Base-by-base conservation (phyloP, 768 basidiomycete species). In the Aureoboletus auriporus region DNA sequence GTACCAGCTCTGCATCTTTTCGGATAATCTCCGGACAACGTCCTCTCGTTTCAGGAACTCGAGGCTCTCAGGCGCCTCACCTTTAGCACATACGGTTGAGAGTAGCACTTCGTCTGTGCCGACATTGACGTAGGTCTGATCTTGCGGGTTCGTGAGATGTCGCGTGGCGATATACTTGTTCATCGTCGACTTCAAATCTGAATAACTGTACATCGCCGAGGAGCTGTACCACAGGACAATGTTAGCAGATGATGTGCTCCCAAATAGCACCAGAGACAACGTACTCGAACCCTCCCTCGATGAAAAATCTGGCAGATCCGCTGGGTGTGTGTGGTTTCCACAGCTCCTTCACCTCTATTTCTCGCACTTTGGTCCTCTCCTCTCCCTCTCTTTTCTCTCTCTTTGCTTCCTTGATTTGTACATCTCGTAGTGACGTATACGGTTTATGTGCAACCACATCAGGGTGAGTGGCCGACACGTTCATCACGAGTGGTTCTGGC, bases 1-100 rank as follows among this genome's bases (percentile, higher is more conserved):
- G 54, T 91, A 75, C 87, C 87, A 93, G 23, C 63, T 62, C 61
- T 92, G 89, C 90, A 93, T 92, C 49, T 75, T 76, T 4, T 76
- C 70, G 13, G 77, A 53, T 14, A 93, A 61, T 23, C 70, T 72
- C 52, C 72, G 75, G 6, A 74, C 62, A 10, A 85, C 56, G 28
- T 89, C 84, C 6, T 88, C 85, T 27, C 86, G 76, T 54, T 79
- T 84, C 67, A 86, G 63, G 55, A 83, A 86, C 45, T 84, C 77
- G 33, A 61, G 59, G 48, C 44, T 66, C 39, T 56, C 60, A 1
- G 52, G 56, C 1, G 49, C 39, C n/a, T 63, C 63, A 13, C 58
- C 51, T 52, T 75, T 75, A 20, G 63, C 57, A 11, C 70, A 61
- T 8, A 77, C 42, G 37, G 72, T 72, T 0, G 62, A 54, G 20